phyloP scores from a whole-genome alignment of 2,329 filamentous ascomycete genomes.

The Westerdykella sp. region DNA sequence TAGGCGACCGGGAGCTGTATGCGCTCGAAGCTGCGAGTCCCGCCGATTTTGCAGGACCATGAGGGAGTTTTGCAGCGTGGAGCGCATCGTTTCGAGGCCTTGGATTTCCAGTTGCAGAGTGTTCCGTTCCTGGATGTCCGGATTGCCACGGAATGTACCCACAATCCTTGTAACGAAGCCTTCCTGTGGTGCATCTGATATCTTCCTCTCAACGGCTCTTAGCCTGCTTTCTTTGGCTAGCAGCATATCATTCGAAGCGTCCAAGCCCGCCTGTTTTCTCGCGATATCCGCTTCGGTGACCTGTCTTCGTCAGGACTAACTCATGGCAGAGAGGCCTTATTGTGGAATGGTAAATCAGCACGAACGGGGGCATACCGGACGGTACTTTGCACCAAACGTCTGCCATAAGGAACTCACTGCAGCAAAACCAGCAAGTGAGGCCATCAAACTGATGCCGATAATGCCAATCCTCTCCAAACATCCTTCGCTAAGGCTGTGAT shows the following conservation, averaged over 20 bases:
- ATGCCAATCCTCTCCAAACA: slow-evolving; percentile 66
- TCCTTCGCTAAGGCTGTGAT: slow-evolving; percentile 48
- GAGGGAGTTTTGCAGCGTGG: slow-evolving; percentile 61
- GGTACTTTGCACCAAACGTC: slow-evolving; percentile 61
- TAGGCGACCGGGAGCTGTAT: slow-evolving; percentile 60
- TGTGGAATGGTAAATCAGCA: not conserved
- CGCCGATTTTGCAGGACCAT: slow-evolving; percentile 57
- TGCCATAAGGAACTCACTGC: slow-evolving; percentile 86
- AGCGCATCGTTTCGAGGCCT: slow-evolving; percentile 74
- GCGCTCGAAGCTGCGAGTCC: slow-evolving; percentile 58
- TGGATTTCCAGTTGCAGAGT: slow-evolving; percentile 67
- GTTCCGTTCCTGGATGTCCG: slow-evolving; percentile 48
- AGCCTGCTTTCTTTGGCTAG: slow-evolving; percentile 66
- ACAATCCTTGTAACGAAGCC: slow-evolving; percentile 70
- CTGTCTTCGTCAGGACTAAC: slow-evolving; percentile 18
- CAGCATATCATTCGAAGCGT: slow-evolving; percentile 75
- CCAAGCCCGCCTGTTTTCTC: slow-evolving; percentile 71
- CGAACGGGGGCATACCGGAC: slow-evolving; percentile 41
- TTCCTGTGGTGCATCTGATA: slow-evolving; percentile 41
- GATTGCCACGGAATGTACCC: slow-evolving; percentile 60
- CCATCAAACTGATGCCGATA: slow-evolving; percentile 81
- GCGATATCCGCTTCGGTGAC: slow-evolving; percentile 67
- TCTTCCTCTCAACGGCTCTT: slow-evolving; percentile 62
- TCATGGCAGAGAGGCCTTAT: not conserved
- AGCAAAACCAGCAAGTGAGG: slow-evolving; percentile 79